Base-by-base conservation (phyloP, 2,329 filamentous ascomycete species). In the Colletotrichum scovillei region DNA sequence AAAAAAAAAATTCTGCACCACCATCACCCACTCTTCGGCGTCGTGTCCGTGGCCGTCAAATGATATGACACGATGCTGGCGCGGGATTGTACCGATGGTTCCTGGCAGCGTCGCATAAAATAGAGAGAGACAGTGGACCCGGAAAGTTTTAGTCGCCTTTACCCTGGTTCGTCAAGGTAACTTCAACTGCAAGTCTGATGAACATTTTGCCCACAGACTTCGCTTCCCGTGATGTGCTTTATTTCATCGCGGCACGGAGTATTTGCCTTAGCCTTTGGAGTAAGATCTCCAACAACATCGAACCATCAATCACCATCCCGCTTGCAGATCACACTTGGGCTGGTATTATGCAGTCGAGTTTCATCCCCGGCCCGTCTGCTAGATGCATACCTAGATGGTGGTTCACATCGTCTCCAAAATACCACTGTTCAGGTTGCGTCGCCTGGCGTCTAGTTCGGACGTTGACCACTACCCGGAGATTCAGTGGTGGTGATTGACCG, bases 101-200 rank as follows among this genome's bases (percentile, higher is more conserved):
- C 65, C 38, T 72, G 64, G 30, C 69, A 63, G 59, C 65, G 28
- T 57, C 46, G 56, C 64, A 63, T 24, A 35, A 12, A 5, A 26
- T 49, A 22, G 42, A 9, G 42, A n/a, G 14, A 49, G 42, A 32
- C 30, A 32, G 42, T 49, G 42, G 42, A 11, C 22, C n/a, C 22
- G n/a, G 28, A 14, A 26, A 19, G 46, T 64, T 38, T 55, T 64
- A n/a, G 46, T 32, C 22, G 9, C 12, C 60, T 30, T 24, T 35
- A 28, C 28, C 46, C 28, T 35, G 30, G n/a, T 53, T 53, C n/a
- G 28, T 35, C 14, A 19, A 49, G 7, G 42, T 49, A 49, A 24
- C 60, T 53, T 28, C 46, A 28, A 30, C 46, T 63, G 46, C 46
- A 46, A 22, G 60, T 35, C 28, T 12, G 14, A n/a, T 49, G 14